Percentiles rank a stretch among this genome's conserved stretches.
phyloP scores from a whole-genome alignment of 148 eudicot species.

The Fagopyrum tataricum region DNA sequence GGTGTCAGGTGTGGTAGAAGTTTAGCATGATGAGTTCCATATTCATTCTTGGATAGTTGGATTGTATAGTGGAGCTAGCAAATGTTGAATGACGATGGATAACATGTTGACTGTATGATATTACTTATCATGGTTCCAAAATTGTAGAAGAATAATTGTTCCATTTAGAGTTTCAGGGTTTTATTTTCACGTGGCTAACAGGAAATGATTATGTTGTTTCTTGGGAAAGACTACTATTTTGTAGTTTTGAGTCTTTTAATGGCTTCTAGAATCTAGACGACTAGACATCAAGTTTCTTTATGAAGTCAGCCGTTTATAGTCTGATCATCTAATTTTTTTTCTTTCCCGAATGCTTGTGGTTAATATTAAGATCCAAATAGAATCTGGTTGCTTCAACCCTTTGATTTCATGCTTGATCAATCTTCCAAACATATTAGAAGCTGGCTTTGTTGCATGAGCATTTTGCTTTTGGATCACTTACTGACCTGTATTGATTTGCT shows the following conservation, averaged over 20 bases:
- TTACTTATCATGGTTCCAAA: not conserved
- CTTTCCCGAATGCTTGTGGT: not conserved
- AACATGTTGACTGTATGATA: not conserved
- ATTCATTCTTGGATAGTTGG: not conserved
- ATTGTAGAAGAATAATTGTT: not conserved
- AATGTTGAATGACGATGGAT: not conserved
- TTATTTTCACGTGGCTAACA: not conserved
- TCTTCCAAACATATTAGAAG: not conserved
- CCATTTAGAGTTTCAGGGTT: not conserved
- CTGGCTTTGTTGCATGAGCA: not conserved
- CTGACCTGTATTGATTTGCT: not conserved
- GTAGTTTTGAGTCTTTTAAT: not conserved
- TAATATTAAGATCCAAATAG: not conserved
- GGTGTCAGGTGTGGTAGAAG: not conserved
- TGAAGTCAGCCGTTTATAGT: not conserved
- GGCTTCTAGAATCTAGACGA: too few species aligned
- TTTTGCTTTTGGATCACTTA: not conserved
- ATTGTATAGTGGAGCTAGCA: not conserved
- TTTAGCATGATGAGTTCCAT: not conserved
- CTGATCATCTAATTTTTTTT: not conserved
- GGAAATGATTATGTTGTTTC: not conserved
- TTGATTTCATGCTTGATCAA: not conserved
- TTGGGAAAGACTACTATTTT: not conserved
- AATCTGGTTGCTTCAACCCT: not conserved
- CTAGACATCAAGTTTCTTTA: not conserved